Evolutionary conservation across 2,329 filamentous ascomycete genomes (phyloP).

Genomic region (Hymenotorrendiella dingleyae): DNA sequence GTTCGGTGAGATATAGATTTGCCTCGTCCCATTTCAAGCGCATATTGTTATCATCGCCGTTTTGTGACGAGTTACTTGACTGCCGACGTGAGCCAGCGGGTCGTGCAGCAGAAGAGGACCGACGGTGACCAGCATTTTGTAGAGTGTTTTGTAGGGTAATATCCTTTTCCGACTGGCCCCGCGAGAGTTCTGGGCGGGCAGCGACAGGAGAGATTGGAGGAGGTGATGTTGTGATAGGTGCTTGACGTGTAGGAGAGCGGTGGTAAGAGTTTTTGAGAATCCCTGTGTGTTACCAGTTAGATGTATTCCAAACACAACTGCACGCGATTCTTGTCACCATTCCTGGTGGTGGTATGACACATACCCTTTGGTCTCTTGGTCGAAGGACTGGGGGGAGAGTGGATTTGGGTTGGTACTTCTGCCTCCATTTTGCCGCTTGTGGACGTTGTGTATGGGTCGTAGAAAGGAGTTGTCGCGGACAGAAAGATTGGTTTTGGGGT

Average conservation of each 20-base stretch:
- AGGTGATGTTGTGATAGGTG: constrained; percentile 38
- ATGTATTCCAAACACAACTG: too few relatives aligned
- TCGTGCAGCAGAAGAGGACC: constrained; percentile 72
- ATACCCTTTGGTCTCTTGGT: constrained; percentile 34
- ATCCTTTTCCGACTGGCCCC: constrained; percentile 66
- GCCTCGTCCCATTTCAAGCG: constrained; percentile 98
- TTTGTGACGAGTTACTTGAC: constrained; percentile 30
- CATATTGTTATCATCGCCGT: constrained; percentile 48
- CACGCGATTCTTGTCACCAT: too few relatives aligned
- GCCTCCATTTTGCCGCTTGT: constrained; percentile 21
- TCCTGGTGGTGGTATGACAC: constrained; percentile 3
- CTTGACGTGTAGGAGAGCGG: constrained; percentile 45
- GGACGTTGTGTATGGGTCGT: too few relatives aligned
- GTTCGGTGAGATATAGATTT: constrained; percentile 94
- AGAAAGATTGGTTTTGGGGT: neutral
- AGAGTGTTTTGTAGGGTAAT: constrained; percentile 91
- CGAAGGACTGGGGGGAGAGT: constrained; percentile 29
- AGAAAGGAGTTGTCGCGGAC: constrained; percentile 2
- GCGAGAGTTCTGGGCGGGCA: constrained; percentile 28
- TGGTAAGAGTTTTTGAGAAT: constrained; percentile 89
- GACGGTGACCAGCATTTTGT: constrained; percentile 83
- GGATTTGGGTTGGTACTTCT: constrained; percentile 22
- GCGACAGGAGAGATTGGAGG: constrained; percentile 29
- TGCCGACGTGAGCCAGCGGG: constrained; percentile 38
- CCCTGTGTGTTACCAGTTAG: constrained; percentile 47